Evolutionary conservation across 495 filamentous ascomycete species (phyloP), one percentile per base, ranked within the genome.

Genomic region (Xylaria nigripes): DNA sequence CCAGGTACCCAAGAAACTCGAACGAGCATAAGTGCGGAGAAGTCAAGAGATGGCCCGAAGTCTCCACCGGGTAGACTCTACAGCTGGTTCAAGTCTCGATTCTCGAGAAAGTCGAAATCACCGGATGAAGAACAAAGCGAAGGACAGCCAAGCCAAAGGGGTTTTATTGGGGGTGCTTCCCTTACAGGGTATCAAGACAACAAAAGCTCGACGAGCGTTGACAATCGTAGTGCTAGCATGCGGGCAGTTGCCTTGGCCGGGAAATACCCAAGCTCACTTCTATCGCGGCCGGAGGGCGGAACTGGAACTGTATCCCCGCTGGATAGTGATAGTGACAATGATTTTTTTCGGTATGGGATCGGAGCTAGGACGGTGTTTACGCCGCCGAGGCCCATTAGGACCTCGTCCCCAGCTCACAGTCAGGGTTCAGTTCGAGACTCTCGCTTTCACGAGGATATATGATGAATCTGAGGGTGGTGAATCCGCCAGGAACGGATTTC

Each of bases 81-180:
- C 50, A 72, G 73, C 42, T 87, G 83, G 83, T 67, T 87, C 41
- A 82, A 80, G 59, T 75, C 66, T 7, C 77, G 74, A 46, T 71
- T 85, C 38, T 69, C 73, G 0, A 72, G 77, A 23, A 52, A 51
- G 13, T 27, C 54, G 4, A 61, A 56, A 49, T 41, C 50, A 67
- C 68, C 18, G 44, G 67, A 53, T 67, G 72, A 64, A 64, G 61
- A 63, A 2, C 59, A 63, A 6, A 53, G 59, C 1, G 59, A 70
- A 3, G 66, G 66, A 6, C 64, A 65, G 43, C 53, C 63, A 0
- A 51, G 60, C n/a, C 45, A 64, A 44, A 70, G 56, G 54, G 67
- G 67, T 15, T 80, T 85, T 62, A 58, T 81, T 48, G 72, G 76
- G 34, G 73, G 78, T 34, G 70, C 67, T 1, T 70, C 71, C 25